phyloP scores from a whole-genome alignment of 805 yeast genomes.

The Phaffomyces opuntiae region DNA sequence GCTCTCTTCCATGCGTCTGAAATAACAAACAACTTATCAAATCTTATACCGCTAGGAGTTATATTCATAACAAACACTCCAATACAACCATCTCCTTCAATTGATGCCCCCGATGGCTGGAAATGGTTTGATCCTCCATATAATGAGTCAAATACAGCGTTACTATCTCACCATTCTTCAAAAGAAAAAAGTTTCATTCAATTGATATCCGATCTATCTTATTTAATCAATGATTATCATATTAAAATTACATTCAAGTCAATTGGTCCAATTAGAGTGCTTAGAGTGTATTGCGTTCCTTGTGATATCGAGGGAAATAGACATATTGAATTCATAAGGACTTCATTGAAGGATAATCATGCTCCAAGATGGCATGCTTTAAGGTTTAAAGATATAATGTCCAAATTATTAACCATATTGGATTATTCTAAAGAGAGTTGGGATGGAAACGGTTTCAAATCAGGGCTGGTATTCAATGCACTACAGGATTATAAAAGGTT shows the following conservation, averaged over 20 bases:
- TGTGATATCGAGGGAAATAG: slow-evolving; percentile 32
- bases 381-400: slow-evolving; percentile 27
- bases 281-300: slow-evolving; percentile 45
- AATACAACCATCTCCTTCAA: slow-evolving; percentile 28
- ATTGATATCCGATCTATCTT: slow-evolving; percentile 32
- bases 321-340: slow-evolving; percentile 30
- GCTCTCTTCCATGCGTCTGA: not conserved
- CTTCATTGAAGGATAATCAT: slow-evolving; percentile 26
- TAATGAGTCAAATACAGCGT: slow-evolving; percentile 11
- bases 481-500: slow-evolving; percentile 11
- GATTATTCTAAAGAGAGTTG: slow-evolving; percentile 38
- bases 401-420: slow-evolving; percentile 29
- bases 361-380: slow-evolving; percentile 28
- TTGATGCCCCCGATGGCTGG: slow-evolving; percentile 41
- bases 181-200: slow-evolving; percentile 15
- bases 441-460: slow-evolving; percentile 12
- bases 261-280: slow-evolving; percentile 17
- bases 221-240: slow-evolving; percentile 32
- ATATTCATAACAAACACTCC: slow-evolving; percentile 40
- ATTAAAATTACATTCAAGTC: slow-evolving; percentile 38
- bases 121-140: slow-evolving; percentile 47
- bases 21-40: slow-evolving; percentile 13
- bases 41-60: slow-evolving; percentile 42
- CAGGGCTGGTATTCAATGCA: slow-evolving; percentile 15
- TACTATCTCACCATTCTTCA: slow-evolving; percentile 6